Conservation (phyloP, 306 rosid species). For the Alnus glutinosa region DNA sequence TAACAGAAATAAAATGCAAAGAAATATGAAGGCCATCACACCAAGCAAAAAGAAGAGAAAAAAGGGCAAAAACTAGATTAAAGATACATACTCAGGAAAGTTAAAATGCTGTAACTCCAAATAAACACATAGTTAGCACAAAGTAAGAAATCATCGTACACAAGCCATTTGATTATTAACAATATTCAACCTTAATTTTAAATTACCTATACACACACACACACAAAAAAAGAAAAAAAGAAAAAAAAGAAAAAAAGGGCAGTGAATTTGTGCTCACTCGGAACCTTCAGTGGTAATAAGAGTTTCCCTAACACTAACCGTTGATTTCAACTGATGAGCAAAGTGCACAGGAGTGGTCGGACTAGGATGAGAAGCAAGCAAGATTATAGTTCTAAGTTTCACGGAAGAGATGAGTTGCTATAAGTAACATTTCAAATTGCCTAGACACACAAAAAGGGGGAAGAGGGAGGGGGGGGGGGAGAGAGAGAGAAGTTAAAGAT, state of each 20-base stretch:
- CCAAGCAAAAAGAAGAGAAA: background rate
- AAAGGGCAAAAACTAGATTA: background rate
- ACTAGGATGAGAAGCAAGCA: background rate
- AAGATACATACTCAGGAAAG: background rate
- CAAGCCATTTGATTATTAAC: constrained; percentile 2
- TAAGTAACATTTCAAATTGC: background rate
- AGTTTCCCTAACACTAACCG: background rate
- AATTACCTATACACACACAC: no score
- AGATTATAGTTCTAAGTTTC: background rate
- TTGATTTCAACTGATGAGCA: background rate
- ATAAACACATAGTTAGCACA: background rate
- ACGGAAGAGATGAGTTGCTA: background rate
- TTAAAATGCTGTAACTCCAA: background rate
- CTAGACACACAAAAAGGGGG: background rate
- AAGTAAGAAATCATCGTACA: background rate
- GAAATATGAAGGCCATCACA: background rate
- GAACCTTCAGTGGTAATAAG: background rate
- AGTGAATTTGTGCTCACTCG: background rate
- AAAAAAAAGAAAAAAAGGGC: no score
- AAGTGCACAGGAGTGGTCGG: background rate
- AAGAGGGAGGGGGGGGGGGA: no score
- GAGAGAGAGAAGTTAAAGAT: background rate
- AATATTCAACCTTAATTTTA: background rate
- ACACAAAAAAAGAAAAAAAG: no score
- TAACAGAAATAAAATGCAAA: background rate